phyloP scores from a whole-genome alignment of 2,329 filamentous ascomycete species.

The Alternaria triticimaculans region DNA sequence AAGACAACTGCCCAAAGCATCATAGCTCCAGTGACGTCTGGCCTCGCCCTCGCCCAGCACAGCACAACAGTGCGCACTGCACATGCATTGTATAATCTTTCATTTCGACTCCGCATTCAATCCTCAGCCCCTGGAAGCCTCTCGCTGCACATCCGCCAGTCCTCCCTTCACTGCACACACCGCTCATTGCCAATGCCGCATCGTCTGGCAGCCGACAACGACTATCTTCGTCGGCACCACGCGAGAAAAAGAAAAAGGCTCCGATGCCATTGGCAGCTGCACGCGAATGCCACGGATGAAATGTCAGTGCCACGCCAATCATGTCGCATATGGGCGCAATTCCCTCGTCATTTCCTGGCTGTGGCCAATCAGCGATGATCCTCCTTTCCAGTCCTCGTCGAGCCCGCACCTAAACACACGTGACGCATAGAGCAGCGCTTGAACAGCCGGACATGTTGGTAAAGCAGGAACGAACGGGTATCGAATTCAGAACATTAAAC shows the following conservation, averaged over 20 bases:
- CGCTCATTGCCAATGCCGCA: not conserved
- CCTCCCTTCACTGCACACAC: not conserved
- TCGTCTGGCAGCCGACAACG: not conserved
- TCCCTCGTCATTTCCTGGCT: constrained; percentile 5
- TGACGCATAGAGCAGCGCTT: not conserved
- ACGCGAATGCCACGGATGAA: constrained; percentile 1
- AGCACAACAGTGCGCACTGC: constrained; percentile 12
- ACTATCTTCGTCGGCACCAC: not conserved
- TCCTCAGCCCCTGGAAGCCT: not conserved
- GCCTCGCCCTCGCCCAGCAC: constrained; percentile 9
- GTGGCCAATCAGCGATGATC: constrained; percentile 5
- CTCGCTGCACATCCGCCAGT: not conserved
- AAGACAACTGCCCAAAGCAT: constrained; percentile 21
- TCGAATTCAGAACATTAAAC: not conserved
- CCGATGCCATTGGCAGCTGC: not conserved
- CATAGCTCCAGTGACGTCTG: constrained; percentile 26
- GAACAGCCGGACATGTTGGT: not conserved
- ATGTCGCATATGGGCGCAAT: constrained; percentile 4
- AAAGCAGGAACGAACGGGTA: not conserved
- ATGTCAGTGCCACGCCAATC: constrained; percentile 5
- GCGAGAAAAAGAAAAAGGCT: not conserved
- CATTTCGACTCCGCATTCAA: not conserved
- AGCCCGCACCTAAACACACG: not conserved
- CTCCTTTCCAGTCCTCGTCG: not conserved
- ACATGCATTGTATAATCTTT: not conserved